Evolutionary conservation across 805 yeast species (phyloP).

Genomic region (Cephaloascus albidus): DNA sequence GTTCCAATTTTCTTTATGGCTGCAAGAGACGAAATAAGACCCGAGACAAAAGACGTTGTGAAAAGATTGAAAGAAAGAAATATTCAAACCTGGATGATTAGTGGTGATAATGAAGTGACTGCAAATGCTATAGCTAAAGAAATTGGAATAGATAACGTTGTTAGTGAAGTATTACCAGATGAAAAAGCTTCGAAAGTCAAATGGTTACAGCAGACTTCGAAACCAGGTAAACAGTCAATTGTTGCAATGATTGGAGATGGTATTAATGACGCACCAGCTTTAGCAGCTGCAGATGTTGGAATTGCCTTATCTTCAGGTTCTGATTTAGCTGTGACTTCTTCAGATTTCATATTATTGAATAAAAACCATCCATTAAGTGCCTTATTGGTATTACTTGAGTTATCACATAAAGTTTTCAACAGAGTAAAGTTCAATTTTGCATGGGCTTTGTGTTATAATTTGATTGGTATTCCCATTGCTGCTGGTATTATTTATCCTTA

Average conservation of each 20-base stretch:
- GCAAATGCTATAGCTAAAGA: conserved; percentile 60
- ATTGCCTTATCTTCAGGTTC: conserved; percentile 71
- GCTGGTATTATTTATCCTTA: conserved; percentile 60
- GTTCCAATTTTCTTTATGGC: conserved; percentile 41
- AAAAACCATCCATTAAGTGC: conserved; percentile 41
- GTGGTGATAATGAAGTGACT: conserved; percentile 64
- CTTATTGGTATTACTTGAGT: conserved; percentile 43
- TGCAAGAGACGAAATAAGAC: conserved; percentile 50
- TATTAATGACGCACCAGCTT: conserved; percentile 75
- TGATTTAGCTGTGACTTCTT: conserved; percentile 65
- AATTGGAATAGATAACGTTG: conserved; percentile 50
- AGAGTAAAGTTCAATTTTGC: conserved; percentile 49
- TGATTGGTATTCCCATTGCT: conserved; percentile 52
- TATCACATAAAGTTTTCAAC: conserved; percentile 38
- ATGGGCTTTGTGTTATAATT: conserved; percentile 51
- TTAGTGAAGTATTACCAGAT: conserved; percentile 67
- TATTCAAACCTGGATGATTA: conserved; percentile 63
- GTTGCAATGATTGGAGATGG: conserved; percentile 85
- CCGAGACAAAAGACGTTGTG: conserved; percentile 48
- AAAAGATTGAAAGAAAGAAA: conserved; percentile 24
- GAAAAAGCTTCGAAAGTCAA: conserved; percentile 57
- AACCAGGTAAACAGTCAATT: conserved; percentile 13
- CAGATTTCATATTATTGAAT: conserved; percentile 61
- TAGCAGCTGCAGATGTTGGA: conserved; percentile 69
- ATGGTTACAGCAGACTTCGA: conserved; percentile 39